Base-by-base conservation (phyloP, 495 filamentous ascomycete genomes). In the Neurospora tetraspora region DNA sequence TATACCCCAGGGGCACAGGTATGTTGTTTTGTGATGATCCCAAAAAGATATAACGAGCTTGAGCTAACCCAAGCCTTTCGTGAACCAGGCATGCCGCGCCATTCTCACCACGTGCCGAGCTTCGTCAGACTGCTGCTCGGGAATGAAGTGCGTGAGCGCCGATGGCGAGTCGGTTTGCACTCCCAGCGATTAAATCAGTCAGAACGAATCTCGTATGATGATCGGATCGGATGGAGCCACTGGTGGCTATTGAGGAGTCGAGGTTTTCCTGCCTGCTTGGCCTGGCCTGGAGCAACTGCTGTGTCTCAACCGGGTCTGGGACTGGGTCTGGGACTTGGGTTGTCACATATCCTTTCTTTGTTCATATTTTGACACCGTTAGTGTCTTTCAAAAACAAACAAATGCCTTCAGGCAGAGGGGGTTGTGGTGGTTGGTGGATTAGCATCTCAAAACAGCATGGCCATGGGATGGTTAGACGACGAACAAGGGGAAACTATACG, bases 151-250 rank as follows among this genome's bases (percentile, higher is more conserved):
- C 61, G 65, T 40, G 31, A 73, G 27, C 65, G 69, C 69, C 37
- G 71, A 69, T 69, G 65, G 65, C 40, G 71, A 73, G 39, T 27
- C 65, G 4, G 39, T 73, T 14, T 73, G 71, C 71, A 73, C 65
- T 20, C 71, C 71, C 8, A 42, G 65, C 34, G n/a, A 61, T 11
- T 65, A n/a, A 59, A 4, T 23, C 40, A 36, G 39, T 27, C 14
- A 5, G 23, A 14, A 34, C 1, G 5, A 4, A 34, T 18, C 12
- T 31, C 6, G 53, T 65, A 14, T 65, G 20, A 16, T 36, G 27
- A 18, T 34, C 20, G n/a, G 4, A 59, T 59, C 20, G 27, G 27
- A 65, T 34, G 53, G 53, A 1, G 53, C 27, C 53, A 65, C 27
- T 65, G 53, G 53, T 65, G 53, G 27, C 53, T 65, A 65, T 34